Conservation (phyloP, 768 basidiomycete species). For the Pisolithus orientalis region DNA sequence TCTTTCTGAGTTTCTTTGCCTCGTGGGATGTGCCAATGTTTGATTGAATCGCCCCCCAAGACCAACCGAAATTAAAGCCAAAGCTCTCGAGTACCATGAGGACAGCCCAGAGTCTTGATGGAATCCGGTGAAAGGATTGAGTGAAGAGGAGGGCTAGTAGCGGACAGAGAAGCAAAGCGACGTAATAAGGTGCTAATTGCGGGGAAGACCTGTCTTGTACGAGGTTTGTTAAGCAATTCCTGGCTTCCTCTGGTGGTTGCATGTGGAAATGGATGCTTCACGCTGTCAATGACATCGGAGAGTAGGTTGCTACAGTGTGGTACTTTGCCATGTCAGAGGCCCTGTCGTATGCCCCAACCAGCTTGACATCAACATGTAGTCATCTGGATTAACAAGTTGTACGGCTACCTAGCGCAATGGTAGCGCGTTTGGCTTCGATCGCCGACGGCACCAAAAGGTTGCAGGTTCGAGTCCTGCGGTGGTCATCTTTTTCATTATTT, state of each 20-base stretch:
- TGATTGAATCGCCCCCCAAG: constrained; percentile 40
- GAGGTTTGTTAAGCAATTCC: constrained; percentile 34
- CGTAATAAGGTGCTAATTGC: constrained; percentile 49
- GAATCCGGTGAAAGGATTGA: constrained; percentile 25
- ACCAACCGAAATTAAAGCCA: constrained; percentile 55
- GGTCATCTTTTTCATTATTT: constrained; percentile 42
- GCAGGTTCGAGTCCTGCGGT: constrained; percentile 96
- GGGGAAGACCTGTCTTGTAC: constrained; percentile 36
- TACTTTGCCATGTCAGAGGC: constrained; percentile 10
- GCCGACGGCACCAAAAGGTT: constrained; percentile 83
- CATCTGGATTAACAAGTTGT: too few relatives aligned
- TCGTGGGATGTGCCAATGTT: constrained; percentile 21
- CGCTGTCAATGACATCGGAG: constrained; percentile 16
- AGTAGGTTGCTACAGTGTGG: constrained; percentile 13
- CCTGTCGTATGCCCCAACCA: too few relatives aligned
- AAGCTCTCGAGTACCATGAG: constrained; percentile 56
- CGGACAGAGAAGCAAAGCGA: constrained; percentile 43
- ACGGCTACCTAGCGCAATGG: constrained; percentile 85
- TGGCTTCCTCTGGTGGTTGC: constrained; percentile 37
- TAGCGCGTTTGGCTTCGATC: constrained; percentile 93
- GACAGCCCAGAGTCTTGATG: constrained; percentile 20
- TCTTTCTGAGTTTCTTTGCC: constrained; percentile 44
- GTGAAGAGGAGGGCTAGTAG: constrained; percentile 26
- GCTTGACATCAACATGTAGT: too few relatives aligned
- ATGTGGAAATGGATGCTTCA: constrained; percentile 31